phyloP scores from a whole-genome alignment of 306 rosid genomes.

The Pterocarpus santalinus region DNA sequence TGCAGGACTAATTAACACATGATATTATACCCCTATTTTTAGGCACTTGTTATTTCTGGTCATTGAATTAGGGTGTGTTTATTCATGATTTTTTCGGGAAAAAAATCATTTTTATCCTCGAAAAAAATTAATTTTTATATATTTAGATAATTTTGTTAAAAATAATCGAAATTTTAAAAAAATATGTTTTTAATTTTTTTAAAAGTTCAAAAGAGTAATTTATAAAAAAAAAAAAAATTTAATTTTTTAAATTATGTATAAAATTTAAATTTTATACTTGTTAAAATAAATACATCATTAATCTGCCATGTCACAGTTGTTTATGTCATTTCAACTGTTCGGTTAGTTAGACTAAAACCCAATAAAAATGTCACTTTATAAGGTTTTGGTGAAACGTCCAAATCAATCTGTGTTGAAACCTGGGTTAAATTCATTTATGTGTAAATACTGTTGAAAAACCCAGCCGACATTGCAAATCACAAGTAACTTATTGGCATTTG shows the following conservation, averaged over 20 bases:
- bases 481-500: background rate
- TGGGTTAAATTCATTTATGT: constrained; percentile 14
- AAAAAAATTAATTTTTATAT: too few relatives aligned
- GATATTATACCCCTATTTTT: background rate
- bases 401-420: background rate
- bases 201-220: too few relatives aligned
- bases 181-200: too few relatives aligned
- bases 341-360: background rate
- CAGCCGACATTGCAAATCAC: background rate
- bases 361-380: background rate
- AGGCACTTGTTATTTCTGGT: background rate
- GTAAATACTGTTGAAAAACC: background rate
- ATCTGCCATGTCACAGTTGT: background rate
- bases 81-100: too few relatives aligned
- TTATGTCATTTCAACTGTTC: background rate
- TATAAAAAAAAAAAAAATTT: too few relatives aligned
- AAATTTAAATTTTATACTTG: too few relatives aligned
- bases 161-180: too few relatives aligned
- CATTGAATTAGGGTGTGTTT: background rate
- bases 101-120: too few relatives aligned
- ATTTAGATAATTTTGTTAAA: too few relatives aligned
- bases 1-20: background rate
- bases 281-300: background rate
- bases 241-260: too few relatives aligned
- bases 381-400: constrained; percentile 30